These are phyloP conservation scores for Fraxinus platypoda DNA, from an alignment of 305 asterid genomes.

Conservation along the genomic window DNA sequence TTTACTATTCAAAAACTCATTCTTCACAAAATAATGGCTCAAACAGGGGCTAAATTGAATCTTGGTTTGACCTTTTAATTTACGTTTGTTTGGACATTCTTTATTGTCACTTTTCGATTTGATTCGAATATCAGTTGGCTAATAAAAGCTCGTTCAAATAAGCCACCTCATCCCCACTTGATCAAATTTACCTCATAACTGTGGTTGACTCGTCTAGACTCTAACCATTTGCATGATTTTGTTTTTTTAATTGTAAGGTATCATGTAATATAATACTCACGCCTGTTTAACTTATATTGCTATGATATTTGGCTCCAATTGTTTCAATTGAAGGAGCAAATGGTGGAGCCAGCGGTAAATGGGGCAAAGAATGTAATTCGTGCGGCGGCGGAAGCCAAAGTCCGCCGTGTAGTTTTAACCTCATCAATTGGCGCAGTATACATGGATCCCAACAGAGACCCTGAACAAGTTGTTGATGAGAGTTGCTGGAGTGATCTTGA, in stretches of 20 bases:
- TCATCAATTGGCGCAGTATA: slow-evolving; percentile 50
- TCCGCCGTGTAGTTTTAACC: slow-evolving; percentile 42
- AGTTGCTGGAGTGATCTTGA: slow-evolving; percentile 17
- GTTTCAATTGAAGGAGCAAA: slow-evolving; percentile 36
- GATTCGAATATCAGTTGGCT: too few relatives aligned
- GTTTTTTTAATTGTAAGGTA: too few relatives aligned
- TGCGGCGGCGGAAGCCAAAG: slow-evolving; percentile 44
- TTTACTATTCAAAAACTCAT: too few relatives aligned
- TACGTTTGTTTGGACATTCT: background rate
- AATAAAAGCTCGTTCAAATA: too few relatives aligned
- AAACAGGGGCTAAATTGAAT: too few relatives aligned
- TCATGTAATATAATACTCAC: background rate
- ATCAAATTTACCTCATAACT: too few relatives aligned
- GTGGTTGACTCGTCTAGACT: too few relatives aligned
- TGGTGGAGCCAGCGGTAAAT: slow-evolving; percentile 53
- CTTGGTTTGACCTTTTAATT: background rate
- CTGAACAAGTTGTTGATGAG: slow-evolving; percentile 16
- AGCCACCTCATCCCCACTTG: too few relatives aligned
- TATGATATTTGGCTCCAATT: background rate
- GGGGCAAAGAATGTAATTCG: slow-evolving; percentile 44
- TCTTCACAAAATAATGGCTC: too few relatives aligned
- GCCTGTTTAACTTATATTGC: background rate
- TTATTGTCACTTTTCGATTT: background rate
- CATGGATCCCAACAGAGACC: slow-evolving; percentile 10
- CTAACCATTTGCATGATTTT: too few relatives aligned